Conservation (phyloP, 805 yeast genomes). For the Kodamaea leandrae region DNA sequence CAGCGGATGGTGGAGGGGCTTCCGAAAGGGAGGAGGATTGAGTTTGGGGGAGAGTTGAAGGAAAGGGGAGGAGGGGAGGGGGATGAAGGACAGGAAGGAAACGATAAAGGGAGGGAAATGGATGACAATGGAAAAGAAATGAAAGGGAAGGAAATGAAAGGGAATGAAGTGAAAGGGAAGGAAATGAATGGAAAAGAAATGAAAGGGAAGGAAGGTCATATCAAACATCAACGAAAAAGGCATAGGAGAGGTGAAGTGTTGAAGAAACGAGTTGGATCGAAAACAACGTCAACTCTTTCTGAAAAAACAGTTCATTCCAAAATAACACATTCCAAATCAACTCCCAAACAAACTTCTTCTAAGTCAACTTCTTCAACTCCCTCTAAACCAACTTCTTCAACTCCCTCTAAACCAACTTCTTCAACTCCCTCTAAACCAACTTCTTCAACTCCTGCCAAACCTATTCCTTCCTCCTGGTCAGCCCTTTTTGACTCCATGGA, state of each 20-base stretch:
- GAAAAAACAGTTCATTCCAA: too few relatives aligned
- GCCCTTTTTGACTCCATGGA: constrained; percentile 1
- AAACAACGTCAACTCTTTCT: too few relatives aligned
- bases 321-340: too few relatives aligned
- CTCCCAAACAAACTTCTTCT: too few relatives aligned
- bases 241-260: too few relatives aligned
- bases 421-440: background rate
- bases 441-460: too few relatives aligned
- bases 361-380: too few relatives aligned
- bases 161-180: background rate
- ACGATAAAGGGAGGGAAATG: background rate
- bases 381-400: too few relatives aligned
- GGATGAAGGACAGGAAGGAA: background rate
- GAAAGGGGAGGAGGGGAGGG: background rate
- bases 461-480: background rate
- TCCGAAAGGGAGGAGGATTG: background rate
- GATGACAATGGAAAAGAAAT: background rate
- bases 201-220: background rate
- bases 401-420: background rate
- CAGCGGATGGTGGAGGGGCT: background rate
- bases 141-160: background rate
- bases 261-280: too few relatives aligned
- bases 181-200: background rate
- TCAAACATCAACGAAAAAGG: too few relatives aligned
- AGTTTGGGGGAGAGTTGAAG: background rate